Percentiles rank a stretch among this genome's conserved stretches.
Conservation (phyloP, 139 green algal species). For the Coelastrella sp. region DNA sequence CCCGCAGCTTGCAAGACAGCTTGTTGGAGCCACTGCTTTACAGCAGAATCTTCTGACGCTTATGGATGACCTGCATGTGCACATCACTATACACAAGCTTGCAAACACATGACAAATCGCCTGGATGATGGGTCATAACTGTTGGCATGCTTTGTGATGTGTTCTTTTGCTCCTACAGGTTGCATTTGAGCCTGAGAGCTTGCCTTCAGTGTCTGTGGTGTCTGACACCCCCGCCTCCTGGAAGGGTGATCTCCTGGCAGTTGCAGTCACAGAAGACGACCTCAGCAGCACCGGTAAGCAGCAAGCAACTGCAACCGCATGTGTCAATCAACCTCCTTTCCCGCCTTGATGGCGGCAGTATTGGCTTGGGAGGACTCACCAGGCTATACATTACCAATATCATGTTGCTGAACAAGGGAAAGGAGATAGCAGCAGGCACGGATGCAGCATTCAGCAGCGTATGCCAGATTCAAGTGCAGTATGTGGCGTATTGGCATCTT, state of each 20-base stretch:
- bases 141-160: neutral
- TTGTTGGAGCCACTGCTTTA: too few species aligned
- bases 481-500: too few species aligned
- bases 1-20: too few species aligned
- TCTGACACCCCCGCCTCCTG: constrained; percentile 29
- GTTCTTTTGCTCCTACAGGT: constrained; percentile 13
- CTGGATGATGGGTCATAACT: too few species aligned
- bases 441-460: neutral
- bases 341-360: neutral
- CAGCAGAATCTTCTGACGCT: neutral
- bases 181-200: constrained; percentile 51
- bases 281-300: constrained; percentile 52
- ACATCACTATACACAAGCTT: too few species aligned
- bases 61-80: too few species aligned
- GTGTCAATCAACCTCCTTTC: neutral
- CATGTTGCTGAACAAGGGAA: neutral
- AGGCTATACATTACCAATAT: neutral
- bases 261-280: constrained; percentile 78
- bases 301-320: neutral
- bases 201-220: constrained; percentile 42
- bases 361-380: neutral
- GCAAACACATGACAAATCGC: too few species aligned
- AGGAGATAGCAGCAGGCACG: too few species aligned
- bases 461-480: neutral
- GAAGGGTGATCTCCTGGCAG: constrained; percentile 77